A percentile compares a stretch with the other conserved stretches of the same genome.
Evolutionary conservation across 306 rosid species (phyloP).

Genomic region (Sindora glabra): DNA sequence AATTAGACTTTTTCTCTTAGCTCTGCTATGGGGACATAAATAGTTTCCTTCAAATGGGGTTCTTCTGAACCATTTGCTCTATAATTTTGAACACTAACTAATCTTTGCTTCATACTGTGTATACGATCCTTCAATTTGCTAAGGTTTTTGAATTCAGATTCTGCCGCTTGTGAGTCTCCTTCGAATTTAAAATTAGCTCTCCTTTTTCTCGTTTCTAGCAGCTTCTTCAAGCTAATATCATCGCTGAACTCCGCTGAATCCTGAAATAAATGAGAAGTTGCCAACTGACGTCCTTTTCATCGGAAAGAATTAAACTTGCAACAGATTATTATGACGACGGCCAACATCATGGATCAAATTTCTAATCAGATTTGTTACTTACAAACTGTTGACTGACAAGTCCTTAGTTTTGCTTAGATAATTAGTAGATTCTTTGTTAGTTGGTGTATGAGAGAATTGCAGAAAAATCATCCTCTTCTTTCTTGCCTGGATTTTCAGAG

Average conservation of each 20-base stretch:
- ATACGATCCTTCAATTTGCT: conserved; percentile 41
- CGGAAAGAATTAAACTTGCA: not conserved
- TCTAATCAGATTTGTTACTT: not conserved
- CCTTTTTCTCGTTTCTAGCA: conserved; percentile 46
- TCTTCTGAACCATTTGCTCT: conserved; percentile 26
- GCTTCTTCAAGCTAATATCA: conserved; percentile 71
- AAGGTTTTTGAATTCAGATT: conserved; percentile 63
- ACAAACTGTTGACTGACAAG: not conserved
- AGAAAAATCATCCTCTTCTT: not conserved
- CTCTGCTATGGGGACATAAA: conserved; percentile 75
- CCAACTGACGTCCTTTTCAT: not conserved
- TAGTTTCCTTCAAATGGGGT: conserved; percentile 16
- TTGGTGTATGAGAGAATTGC: not conserved
- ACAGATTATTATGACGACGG: not conserved
- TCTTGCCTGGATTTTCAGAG: not conserved
- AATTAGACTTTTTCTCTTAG: conserved; percentile 59
- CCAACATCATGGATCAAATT: not conserved
- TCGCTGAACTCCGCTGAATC: conserved; percentile 44
- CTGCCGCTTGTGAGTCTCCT: conserved; percentile 39
- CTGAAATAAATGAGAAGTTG: conserved; percentile 26
- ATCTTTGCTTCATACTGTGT: conserved; percentile 40
- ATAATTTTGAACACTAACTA: conserved; percentile 26
- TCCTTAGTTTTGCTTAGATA: not conserved
- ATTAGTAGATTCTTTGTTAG: not conserved
- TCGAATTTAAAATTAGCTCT: conserved; percentile 21